Percentiles rank a stretch among this genome's conserved stretches.
Conservation (phyloP, 805 yeast species). For the Suhomyces vadensis region DNA sequence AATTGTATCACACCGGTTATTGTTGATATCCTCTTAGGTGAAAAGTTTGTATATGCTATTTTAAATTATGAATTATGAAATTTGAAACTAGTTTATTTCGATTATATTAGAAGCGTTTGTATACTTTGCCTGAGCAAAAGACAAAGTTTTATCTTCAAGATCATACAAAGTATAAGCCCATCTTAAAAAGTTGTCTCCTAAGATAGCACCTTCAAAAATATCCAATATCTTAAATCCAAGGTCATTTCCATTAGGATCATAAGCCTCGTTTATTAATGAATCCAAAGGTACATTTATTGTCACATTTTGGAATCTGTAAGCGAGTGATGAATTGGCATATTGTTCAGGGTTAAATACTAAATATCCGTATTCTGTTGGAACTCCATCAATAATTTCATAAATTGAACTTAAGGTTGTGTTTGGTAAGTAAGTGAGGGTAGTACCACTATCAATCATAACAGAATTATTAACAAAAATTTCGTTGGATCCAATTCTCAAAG, state of each 20-base stretch:
- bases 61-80: no score
- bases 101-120: conserved; percentile 11
- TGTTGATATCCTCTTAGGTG: no score
- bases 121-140: conserved; percentile 25
- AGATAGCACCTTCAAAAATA: conserved; percentile 9
- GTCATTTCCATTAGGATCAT: not conserved
- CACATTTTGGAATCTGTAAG: conserved; percentile 59
- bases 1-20: no score
- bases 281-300: conserved; percentile 49
- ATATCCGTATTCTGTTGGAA: not conserved
- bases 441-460: conserved; percentile 7
- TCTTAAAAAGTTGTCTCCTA: conserved; percentile 31
- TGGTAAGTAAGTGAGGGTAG: conserved; percentile 8
- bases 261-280: conserved; percentile 23
- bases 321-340: conserved; percentile 19
- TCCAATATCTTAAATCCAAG: not conserved
- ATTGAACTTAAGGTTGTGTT: not conserved
- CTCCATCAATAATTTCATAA: not conserved
- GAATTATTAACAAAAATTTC: not conserved
- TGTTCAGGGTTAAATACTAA: conserved; percentile 23
- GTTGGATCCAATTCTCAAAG: conserved; percentile 10
- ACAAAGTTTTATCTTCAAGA: conserved; percentile 23
- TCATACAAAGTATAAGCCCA: conserved; percentile 26
- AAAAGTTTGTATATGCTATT: no score
- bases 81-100: no score